Percentiles rank a stretch among this genome's conserved stretches.
Conservation (phyloP, 1,284 basidiomycete genomes). For the Trametes pubescens region DNA sequence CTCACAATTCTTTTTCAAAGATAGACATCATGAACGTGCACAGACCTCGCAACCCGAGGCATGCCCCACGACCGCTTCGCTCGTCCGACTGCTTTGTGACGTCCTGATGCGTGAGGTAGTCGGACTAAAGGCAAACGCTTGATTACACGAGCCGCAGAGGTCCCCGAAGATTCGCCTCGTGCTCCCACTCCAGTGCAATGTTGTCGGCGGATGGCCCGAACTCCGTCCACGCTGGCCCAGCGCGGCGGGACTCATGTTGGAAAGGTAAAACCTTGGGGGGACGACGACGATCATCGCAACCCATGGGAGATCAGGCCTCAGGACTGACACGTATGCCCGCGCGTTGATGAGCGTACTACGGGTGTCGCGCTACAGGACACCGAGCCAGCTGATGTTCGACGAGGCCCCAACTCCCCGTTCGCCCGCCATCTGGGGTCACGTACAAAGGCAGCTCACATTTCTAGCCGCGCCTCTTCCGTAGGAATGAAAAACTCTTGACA, state of each 20-base stretch:
- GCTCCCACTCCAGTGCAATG: conserved; percentile 7
- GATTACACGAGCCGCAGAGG: conserved; percentile 10
- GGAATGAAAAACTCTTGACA: neutral
- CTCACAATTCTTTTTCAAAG: neutral
- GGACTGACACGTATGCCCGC: neutral
- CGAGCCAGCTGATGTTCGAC: neutral
- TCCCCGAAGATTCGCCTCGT: conserved; percentile 12
- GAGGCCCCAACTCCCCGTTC: neutral
- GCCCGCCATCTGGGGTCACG: neutral
- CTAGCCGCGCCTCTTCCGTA: neutral
- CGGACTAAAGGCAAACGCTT: conserved; percentile 23
- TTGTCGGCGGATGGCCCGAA: conserved; percentile 14
- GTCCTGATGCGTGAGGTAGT: conserved; percentile 6
- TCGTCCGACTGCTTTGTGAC: conserved; percentile 1
- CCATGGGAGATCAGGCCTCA: neutral
- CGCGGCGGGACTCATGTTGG: conserved; percentile 2
- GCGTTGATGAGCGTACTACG: neutral
- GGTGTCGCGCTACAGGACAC: neutral
- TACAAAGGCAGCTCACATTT: neutral
- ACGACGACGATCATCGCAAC: conserved; percentile 1
- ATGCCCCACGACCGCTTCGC: neutral
- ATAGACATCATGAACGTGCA: too few relatives aligned
- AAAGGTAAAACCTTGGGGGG: conserved; percentile 11
- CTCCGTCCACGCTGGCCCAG: conserved; percentile 4
- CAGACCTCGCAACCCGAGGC: too few relatives aligned